Conservation (phyloP, 1,284 basidiomycete genomes). For the Hemileia vastatrix region DNA sequence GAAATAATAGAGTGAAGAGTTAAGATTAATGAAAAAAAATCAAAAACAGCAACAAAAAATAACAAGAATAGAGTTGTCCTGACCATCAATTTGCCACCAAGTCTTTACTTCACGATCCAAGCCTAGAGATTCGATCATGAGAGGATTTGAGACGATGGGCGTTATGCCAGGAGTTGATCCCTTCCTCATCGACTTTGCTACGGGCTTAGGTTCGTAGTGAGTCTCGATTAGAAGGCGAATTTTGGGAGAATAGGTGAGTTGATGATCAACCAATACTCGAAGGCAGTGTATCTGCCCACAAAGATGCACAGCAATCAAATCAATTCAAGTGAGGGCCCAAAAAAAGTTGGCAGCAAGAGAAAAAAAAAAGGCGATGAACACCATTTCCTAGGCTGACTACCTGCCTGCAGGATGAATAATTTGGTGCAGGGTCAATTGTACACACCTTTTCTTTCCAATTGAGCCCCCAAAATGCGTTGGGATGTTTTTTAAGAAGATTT, state of each 20-base stretch:
- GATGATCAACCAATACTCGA: conserved; percentile 16
- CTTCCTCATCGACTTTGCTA: conserved; percentile 11
- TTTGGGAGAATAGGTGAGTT: conserved; percentile 18
- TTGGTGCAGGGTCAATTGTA: too few species aligned
- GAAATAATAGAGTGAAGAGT: background rate
- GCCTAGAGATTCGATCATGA: conserved; percentile 15
- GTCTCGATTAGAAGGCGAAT: conserved; percentile 16
- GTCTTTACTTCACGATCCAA: conserved; percentile 13
- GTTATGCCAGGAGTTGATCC: background rate
- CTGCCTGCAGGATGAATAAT: too few species aligned
- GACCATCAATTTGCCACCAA: conserved; percentile 25
- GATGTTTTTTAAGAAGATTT: conserved; percentile 12
- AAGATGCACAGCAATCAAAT: background rate
- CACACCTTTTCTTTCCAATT: conserved; percentile 22
- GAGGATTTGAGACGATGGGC: conserved; percentile 1
- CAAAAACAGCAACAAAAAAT: background rate
- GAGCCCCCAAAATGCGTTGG: conserved; percentile 20
- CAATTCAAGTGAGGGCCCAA: background rate
- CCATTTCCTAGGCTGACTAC: background rate
- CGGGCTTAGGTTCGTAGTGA: conserved; percentile 16
- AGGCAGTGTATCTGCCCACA: conserved; percentile 15
- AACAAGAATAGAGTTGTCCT: background rate
- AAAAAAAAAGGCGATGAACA: background rate
- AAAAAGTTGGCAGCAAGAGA: background rate
- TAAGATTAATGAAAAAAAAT: background rate